These are phyloP conservation scores for Fusarium sp. DNA, from an alignment of 2,329 filamentous ascomycete genomes.

Conservation along the genomic window DNA sequence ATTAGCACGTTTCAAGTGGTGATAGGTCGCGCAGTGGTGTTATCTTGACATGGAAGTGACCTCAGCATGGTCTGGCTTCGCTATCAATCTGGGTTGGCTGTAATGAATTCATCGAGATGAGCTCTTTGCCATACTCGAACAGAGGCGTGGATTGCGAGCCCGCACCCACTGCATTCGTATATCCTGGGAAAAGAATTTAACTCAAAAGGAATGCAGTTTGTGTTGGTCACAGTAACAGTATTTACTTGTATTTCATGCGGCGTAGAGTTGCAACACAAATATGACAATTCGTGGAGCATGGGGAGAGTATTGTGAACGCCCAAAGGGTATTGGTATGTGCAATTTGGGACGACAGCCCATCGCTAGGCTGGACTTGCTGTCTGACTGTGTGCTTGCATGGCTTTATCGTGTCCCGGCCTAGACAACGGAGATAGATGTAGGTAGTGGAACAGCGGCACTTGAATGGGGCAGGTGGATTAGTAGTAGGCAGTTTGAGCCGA, in stretches of 20 bases:
- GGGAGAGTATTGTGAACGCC: background rate
- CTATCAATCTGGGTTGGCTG: background rate
- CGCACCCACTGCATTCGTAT: constrained; percentile 19
- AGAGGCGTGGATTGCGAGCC: constrained; percentile 1
- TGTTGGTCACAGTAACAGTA: constrained; percentile 1
- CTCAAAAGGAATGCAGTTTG: background rate
- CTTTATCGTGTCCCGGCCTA: constrained; percentile 10
- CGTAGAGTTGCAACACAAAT: constrained; percentile 26
- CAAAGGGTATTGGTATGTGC: background rate
- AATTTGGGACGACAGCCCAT: constrained; percentile 18
- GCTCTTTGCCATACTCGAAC: constrained; percentile 2
- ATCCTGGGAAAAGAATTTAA: background rate
- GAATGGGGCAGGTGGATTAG: constrained; percentile 28
- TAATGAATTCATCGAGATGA: constrained; percentile 26
- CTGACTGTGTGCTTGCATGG: constrained; percentile 15
- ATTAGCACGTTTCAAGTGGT: background rate
- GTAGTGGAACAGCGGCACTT: constrained; percentile 29
- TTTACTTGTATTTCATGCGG: constrained; percentile 9
- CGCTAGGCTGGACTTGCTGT: constrained; percentile 6
- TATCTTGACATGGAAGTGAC: constrained; percentile 15
- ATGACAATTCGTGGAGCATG: background rate
- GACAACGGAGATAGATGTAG: constrained; percentile 16
- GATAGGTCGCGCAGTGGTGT: constrained; percentile 2
- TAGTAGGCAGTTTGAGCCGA: constrained; percentile 9
- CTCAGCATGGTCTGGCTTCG: background rate